Percentiles rank a stretch among this genome's conserved stretches.
These are phyloP conservation scores for Fusarium devonianum DNA, from an alignment of 2,329 filamentous ascomycete genomes.

Conservation along the genomic window DNA sequence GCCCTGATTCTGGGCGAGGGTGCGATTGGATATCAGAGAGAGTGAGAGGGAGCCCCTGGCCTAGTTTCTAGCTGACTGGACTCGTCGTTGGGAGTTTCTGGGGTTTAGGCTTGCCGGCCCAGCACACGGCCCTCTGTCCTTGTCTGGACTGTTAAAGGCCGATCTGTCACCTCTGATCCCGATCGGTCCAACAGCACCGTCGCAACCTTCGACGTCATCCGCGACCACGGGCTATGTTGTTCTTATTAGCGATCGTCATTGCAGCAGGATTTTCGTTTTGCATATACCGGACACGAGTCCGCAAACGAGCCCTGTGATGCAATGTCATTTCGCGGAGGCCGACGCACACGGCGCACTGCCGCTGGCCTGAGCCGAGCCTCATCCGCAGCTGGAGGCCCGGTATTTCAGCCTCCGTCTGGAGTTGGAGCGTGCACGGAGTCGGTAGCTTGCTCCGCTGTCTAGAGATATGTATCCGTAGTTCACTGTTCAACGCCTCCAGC, in stretches of 20 bases:
- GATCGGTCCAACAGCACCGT: slow-evolving; percentile 33
- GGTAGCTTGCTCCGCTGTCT: slow-evolving; percentile 1
- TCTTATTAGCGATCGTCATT: slow-evolving; percentile 34
- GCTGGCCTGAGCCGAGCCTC: slow-evolving; percentile 32
- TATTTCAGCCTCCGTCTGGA: slow-evolving; percentile 14
- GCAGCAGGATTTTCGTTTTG: slow-evolving; percentile 15
- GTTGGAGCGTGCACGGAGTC: slow-evolving; percentile 2
- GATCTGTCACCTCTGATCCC: slow-evolving; percentile 39
- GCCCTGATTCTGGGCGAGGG: background rate
- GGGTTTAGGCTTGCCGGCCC: background rate
- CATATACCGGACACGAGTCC: slow-evolving; percentile 11
- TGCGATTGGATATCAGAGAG: slow-evolving; percentile 15
- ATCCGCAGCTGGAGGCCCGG: too few relatives aligned
- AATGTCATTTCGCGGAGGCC: slow-evolving; percentile 3
- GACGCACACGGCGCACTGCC: slow-evolving; percentile 11
- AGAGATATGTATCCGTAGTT: too few relatives aligned
- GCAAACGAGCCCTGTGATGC: slow-evolving; percentile 8
- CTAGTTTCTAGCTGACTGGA: slow-evolving; percentile 5
- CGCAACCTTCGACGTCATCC: slow-evolving; percentile 38
- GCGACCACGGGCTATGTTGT: slow-evolving; percentile 22
- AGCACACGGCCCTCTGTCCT: slow-evolving; percentile 11
- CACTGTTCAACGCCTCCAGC: slow-evolving; percentile 7
- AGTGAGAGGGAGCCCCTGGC: background rate
- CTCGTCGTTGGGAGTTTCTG: slow-evolving; percentile 8
- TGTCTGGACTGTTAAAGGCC: slow-evolving; percentile 31